These are phyloP conservation scores for Byssothecium circinans DNA, from an alignment of 2,329 filamentous ascomycete species.

Conservation along the genomic window DNA sequence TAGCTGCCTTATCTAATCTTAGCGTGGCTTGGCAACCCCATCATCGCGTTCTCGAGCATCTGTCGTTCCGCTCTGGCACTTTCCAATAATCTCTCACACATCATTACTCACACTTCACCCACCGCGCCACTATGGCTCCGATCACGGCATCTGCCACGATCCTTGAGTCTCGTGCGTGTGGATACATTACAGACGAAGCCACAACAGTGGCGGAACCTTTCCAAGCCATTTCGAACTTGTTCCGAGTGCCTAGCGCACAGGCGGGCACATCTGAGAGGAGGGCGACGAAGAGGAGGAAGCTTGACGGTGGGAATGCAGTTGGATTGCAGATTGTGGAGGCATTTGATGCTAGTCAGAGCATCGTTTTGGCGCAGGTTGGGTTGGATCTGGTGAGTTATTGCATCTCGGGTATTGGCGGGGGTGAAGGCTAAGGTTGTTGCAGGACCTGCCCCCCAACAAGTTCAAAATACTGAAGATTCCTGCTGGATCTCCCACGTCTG, in stretches of 20 bases:
- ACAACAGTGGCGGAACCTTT: not conserved
- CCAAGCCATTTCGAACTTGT: constrained; percentile 13
- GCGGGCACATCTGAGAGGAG: constrained; percentile 13
- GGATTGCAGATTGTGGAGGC: constrained; percentile 1
- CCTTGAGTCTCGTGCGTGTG: not conserved
- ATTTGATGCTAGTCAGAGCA: constrained; percentile 22
- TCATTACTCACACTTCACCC: not conserved
- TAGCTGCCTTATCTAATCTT: no score
- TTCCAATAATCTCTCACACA: no score
- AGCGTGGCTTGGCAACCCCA: not conserved
- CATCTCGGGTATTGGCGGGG: not conserved
- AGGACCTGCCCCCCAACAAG: constrained; percentile 6
- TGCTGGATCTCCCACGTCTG: not conserved
- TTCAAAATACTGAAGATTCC: not conserved
- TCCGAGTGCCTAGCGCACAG: constrained; percentile 12
- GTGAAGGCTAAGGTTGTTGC: not conserved
- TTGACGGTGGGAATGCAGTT: constrained; percentile 11
- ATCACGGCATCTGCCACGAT: constrained; percentile 23
- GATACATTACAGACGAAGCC: not conserved
- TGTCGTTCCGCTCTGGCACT: no score
- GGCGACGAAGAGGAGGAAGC: constrained; percentile 33
- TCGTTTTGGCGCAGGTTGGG: constrained; percentile 31
- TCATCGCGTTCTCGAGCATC: not conserved
- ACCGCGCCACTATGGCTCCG: constrained; percentile 18
- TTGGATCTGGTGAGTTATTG: constrained; percentile 29